A percentile compares a stretch with the other conserved stretches of the same genome.
phyloP scores from a whole-genome alignment of 768 basidiomycete species.

The Hericium erinaceus region DNA sequence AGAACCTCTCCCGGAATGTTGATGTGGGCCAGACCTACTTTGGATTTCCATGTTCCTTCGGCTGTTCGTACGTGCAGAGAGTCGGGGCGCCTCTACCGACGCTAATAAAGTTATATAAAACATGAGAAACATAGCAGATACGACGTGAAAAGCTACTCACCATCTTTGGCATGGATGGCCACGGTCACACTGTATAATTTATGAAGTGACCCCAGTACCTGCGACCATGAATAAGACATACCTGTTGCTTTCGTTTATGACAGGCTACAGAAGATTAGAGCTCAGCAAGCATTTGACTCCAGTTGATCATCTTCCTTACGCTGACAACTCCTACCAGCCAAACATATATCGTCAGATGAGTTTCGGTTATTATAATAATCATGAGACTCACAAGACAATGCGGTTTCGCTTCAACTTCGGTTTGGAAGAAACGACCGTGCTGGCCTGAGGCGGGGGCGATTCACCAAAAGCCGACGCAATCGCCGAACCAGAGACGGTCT shows the following conservation, averaged over 20 bases:
- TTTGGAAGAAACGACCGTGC: not conserved
- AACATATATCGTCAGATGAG: not conserved
- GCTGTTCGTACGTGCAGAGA: conserved; percentile 14
- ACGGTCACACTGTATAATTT: conserved; percentile 15
- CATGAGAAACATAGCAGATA: not conserved
- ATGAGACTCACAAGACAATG: conserved; percentile 13
- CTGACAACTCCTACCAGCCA: conserved; percentile 11
- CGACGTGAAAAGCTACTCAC: conserved; percentile 1
- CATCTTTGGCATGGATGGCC: conserved; percentile 18
- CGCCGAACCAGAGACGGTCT: conserved; percentile 1
- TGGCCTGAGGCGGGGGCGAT: conserved; percentile 4
- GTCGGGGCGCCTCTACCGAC: conserved; percentile 12
- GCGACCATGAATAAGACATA: not conserved
- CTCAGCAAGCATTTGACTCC: not conserved
- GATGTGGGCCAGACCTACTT: conserved; percentile 3
- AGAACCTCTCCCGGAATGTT: not conserved
- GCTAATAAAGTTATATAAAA: not conserved
- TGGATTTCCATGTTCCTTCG: conserved; percentile 5
- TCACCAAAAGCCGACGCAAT: conserved; percentile 8
- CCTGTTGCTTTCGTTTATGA: conserved; percentile 19
- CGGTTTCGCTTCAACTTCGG: conserved; percentile 15
- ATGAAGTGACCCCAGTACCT: not conserved
- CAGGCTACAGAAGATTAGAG: conserved; percentile 7
- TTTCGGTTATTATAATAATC: too few relatives aligned
- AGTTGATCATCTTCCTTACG: conserved; percentile 4